Percentiles rank a stretch among this genome's conserved stretches.
Evolutionary conservation across 169 alveolate genomes (phyloP).

Genomic region (Besnoitia besnoiti): DNA sequence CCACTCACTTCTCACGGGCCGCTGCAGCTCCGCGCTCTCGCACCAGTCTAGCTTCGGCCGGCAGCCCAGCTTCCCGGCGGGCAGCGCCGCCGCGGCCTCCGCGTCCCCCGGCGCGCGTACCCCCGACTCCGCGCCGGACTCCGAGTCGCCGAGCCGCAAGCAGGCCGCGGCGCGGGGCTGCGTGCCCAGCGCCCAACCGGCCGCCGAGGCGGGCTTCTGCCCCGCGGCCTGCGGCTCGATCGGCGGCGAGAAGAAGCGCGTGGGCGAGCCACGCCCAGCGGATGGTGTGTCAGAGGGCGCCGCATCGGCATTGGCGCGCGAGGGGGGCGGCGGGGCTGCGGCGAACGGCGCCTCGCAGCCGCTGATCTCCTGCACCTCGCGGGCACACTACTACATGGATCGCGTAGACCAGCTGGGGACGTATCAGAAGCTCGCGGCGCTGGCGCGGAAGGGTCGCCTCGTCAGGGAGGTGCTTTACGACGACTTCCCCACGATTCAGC

Average conservation of each 20-base stretch:
- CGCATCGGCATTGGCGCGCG: too few species aligned
- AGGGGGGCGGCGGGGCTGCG: not conserved
- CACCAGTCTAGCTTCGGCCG: not conserved
- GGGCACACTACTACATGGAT: constrained; percentile 39
- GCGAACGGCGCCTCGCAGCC: not conserved
- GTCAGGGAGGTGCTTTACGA: constrained; percentile 56
- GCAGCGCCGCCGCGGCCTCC: not conserved
- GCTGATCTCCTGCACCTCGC: not conserved
- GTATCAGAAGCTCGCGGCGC: constrained; percentile 59
- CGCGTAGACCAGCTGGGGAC: constrained; percentile 45
- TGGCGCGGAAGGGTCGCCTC: constrained; percentile 43
- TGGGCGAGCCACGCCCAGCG: too few species aligned
- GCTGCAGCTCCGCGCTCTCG: not conserved
- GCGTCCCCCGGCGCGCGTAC: too few species aligned
- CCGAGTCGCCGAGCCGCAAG: too few species aligned
- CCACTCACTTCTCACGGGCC: constrained; percentile 37
- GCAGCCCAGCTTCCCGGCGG: not conserved
- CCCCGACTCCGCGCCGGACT: too few species aligned
- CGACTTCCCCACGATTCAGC: constrained; percentile 66
- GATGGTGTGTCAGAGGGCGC: too few species aligned
- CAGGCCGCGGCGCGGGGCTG: too few species aligned
- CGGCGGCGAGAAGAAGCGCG: too few species aligned
- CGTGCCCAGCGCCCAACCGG: too few species aligned
- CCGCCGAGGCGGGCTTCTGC: too few species aligned
- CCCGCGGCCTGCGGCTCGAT: too few species aligned